Evolutionary conservation across 805 yeast species (phyloP), one percentile per base, ranked within the genome.

Genomic region (Kuraishia ogatae): DNA sequence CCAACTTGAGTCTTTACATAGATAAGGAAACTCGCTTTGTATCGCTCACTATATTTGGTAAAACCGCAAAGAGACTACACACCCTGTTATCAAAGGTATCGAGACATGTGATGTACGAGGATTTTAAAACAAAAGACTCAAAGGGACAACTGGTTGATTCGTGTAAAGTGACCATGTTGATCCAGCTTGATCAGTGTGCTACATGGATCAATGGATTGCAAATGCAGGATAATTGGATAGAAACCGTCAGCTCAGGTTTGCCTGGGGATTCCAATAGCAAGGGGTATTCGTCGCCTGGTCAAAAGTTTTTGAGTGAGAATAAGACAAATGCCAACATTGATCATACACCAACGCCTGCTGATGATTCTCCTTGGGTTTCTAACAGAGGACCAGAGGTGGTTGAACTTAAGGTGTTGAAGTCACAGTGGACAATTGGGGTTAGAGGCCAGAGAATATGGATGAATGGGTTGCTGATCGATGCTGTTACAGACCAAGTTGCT

Each of bases 361-460:
- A 8, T 15, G n/a, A 35, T 17, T 35, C 43, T 35, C 17, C 43
- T 13, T 35, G 43, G 43, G 43, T 8, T 8, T 8, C n/a, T 15
- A 35, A 35, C 17, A 35, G 17, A 35, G 43, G 43, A 35, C 43
- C 43, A 17, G 43, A 35, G n/a, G 64, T 74, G 2, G 70, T 79
- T n/a, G 78, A 75, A 54, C 67, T 80, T 50, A 71, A 70, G 53
- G 48, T 81, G 6, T 57, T 68, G 15, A 71, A 68, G 56, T 73
- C 81, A 1, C 72, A 75, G 56, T 80, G 82, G 82, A 39, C 50
- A 11, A 54, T 68, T 6, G 55, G 56, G n/a, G 59, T 62, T 1
- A 54, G 56, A 8, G 63, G 62, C 10, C 47, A 52, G 8, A 61
- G 58, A 29, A 52, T 68, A 6, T 66, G 66, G 67, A 53, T 66